Evolutionary conservation across 2,329 filamentous ascomycete genomes (phyloP).

Genomic region (Diaporthe capsici): DNA sequence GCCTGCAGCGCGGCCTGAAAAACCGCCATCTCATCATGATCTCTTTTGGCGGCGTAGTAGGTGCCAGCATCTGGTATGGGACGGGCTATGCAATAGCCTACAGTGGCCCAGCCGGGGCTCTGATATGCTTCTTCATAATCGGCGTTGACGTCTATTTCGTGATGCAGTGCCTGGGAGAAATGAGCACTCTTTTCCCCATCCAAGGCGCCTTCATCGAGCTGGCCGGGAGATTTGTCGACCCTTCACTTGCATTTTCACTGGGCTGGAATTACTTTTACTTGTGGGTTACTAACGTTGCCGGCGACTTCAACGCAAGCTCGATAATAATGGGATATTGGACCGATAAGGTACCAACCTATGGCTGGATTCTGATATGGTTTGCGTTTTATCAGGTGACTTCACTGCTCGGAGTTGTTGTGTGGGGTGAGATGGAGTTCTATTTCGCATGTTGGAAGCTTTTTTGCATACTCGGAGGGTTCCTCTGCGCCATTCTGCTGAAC

Average conservation of each 20-base stretch:
- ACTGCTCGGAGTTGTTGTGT: constrained; percentile 50
- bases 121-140: constrained; percentile 51
- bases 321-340: constrained; percentile 61
- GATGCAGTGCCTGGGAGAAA: constrained; percentile 69
- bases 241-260: constrained; percentile 61
- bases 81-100: constrained; percentile 50
- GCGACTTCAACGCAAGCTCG: constrained; percentile 61
- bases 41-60: constrained; percentile 45
- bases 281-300: constrained; percentile 59
- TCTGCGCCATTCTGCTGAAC: constrained; percentile 52
- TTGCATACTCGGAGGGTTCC: constrained; percentile 50
- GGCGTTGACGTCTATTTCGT: constrained; percentile 52
- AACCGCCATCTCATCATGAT: constrained; percentile 45
- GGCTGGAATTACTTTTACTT: constrained; percentile 66
- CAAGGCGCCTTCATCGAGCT: constrained; percentile 67
- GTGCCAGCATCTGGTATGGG: constrained; percentile 44
- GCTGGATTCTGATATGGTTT: constrained; percentile 62
- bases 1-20: constrained; percentile 39
- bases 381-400: constrained; percentile 57
- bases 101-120: constrained; percentile 50
- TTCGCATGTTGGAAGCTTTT: constrained; percentile 52
- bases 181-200: constrained; percentile 67
- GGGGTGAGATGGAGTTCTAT: constrained; percentile 52
- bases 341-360: constrained; percentile 58
- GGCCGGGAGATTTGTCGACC: constrained; percentile 65